These are phyloP conservation scores for Thraustochytrium sp. DNA, from an alignment of 352 stramenopile species.

Conservation along the genomic window DNA sequence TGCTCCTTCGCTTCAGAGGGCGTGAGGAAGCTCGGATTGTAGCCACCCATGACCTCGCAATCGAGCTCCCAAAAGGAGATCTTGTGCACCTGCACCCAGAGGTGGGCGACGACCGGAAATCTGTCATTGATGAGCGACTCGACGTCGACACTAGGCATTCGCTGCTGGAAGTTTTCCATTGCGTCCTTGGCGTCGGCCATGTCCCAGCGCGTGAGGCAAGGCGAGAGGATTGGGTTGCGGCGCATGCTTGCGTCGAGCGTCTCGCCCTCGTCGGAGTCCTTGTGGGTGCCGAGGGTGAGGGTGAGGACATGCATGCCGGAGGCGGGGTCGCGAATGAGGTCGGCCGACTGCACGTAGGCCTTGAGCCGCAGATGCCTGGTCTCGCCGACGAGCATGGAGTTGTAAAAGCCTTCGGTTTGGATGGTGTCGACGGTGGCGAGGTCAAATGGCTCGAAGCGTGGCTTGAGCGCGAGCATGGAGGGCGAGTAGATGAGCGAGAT, in stretches of 20 bases:
- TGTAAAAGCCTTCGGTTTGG: background rate
- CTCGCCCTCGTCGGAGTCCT: background rate
- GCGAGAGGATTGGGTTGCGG: background rate
- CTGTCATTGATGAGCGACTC: too few species aligned
- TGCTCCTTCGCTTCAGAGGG: background rate
- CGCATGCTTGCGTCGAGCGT: background rate
- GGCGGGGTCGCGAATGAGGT: background rate
- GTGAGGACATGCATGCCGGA: background rate
- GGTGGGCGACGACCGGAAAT: too few species aligned
- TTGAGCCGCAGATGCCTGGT: background rate
- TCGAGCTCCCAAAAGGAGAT: background rate
- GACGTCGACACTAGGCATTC: background rate
- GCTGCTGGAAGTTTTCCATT: background rate
- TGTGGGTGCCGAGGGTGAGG: background rate
- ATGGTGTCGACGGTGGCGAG: background rate
- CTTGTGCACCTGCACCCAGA: conserved; percentile 1
- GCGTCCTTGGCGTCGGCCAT: background rate
- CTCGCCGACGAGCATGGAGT: background rate
- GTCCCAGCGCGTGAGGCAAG: background rate
- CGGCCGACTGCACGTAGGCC: background rate
- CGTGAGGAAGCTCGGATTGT: background rate
- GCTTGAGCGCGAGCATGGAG: background rate
- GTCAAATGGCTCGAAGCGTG: background rate
- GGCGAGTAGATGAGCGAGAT: background rate
- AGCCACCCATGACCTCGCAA: background rate